Percentiles rank a stretch among this genome's conserved stretches.
These are phyloP conservation scores for Penicillium longicatenatum DNA, from an alignment of 495 filamentous ascomycete species.

Conservation along the genomic window DNA sequence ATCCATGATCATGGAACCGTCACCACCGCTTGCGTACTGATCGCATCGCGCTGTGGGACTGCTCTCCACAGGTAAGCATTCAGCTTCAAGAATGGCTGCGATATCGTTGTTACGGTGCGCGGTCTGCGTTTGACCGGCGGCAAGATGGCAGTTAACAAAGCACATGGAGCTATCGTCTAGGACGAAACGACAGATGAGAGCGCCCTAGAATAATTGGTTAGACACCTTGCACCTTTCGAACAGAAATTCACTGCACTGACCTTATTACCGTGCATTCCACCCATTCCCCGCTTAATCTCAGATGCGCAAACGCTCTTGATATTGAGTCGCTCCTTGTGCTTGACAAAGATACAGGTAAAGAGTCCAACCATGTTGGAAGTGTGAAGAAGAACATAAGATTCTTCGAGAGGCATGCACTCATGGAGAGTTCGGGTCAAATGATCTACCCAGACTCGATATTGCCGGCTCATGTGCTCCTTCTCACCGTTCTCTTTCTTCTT, in stretches of 20 bases:
- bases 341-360: conserved; percentile 95
- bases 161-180: conserved; percentile 92
- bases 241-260: conserved; percentile 34
- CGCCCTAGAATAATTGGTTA: conserved; percentile 56
- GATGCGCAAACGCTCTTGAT: conserved; percentile 75
- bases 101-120: conserved; percentile 91
- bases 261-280: conserved; percentile 93
- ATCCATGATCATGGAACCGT: conserved; percentile 94
- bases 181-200: conserved; percentile 85
- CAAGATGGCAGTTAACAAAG: conserved; percentile 97
- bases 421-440: conserved; percentile 79
- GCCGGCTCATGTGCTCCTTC: conserved; percentile 94
- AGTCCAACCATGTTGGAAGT: conserved; percentile 88
- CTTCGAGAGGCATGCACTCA: conserved; percentile 74
- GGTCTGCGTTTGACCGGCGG: conserved; percentile 88
- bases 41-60: conserved; percentile 63
- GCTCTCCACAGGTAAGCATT: conserved; percentile 67
- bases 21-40: conserved; percentile 84
- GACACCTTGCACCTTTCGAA: conserved; percentile 3
- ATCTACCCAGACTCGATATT: conserved; percentile 95
- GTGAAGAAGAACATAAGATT: conserved; percentile 84
- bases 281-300: conserved; percentile 94
- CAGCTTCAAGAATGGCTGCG: conserved; percentile 81
- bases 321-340: conserved; percentile 68
- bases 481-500: conserved; percentile 91